Percentiles rank a stretch among this genome's conserved stretches.
These are phyloP conservation scores for Gardenia jasminoides DNA, from an alignment of 257 asterid genomes.

Conservation along the genomic window DNA sequence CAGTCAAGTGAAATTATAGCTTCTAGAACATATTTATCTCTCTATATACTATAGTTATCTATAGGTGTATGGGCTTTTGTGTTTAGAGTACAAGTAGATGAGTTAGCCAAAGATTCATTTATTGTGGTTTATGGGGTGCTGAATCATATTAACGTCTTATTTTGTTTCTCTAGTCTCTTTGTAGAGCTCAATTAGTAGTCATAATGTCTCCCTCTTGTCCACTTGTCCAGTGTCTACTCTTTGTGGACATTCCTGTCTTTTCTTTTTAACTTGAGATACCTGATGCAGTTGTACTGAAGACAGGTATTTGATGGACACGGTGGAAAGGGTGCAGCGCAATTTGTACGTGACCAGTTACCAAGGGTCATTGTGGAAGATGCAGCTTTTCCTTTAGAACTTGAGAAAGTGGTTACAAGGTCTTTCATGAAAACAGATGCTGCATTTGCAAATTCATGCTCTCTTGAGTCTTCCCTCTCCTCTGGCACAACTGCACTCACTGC, in stretches of 20 bases:
- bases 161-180: neutral
- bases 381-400: slow-evolving; percentile 78
- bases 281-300: slow-evolving; percentile 24
- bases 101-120: neutral
- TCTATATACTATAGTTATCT: neutral
- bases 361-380: slow-evolving; percentile 78
- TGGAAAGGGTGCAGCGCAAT: slow-evolving; percentile 86
- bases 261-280: slow-evolving; percentile 11
- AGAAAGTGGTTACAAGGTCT: slow-evolving; percentile 78
- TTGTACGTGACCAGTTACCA: slow-evolving; percentile 84
- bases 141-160: neutral
- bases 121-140: neutral
- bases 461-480: slow-evolving; percentile 65
- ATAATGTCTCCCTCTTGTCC: neutral
- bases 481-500: slow-evolving; percentile 96
- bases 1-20: neutral
- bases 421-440: slow-evolving; percentile 72
- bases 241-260: neutral
- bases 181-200: neutral
- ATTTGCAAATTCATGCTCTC: slow-evolving; percentile 67
- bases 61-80: neutral
- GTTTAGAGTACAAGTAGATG: neutral
- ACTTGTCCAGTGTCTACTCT: neutral
- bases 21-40: neutral
- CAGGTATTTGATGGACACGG: slow-evolving; percentile 98